phyloP scores from a whole-genome alignment of 108 stramenopile species.

The Nannochloropsis oceanica region DNA sequence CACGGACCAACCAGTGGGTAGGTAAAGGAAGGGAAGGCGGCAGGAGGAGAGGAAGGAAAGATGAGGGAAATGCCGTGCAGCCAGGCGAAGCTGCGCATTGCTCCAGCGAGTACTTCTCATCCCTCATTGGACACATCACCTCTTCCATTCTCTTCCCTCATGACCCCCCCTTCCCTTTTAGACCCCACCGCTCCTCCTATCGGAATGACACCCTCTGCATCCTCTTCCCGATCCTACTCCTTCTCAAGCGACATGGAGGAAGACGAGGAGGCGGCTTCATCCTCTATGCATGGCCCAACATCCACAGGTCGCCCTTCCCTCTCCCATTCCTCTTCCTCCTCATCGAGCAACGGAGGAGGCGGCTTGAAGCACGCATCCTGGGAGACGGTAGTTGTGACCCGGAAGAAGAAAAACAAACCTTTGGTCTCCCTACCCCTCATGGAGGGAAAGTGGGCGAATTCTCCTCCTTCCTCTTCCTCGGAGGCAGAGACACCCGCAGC shows the following conservation, averaged over 20 bases:
- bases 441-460: background rate
- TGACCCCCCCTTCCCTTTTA: background rate
- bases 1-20: background rate
- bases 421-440: background rate
- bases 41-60: background rate
- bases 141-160: no score
- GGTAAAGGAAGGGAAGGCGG: background rate
- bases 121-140: no score
- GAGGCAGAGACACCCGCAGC: background rate
- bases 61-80: background rate
- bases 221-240: background rate
- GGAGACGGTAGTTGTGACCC: background rate
- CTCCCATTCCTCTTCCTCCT: no score
- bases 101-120: no score
- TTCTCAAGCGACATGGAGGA: no score
- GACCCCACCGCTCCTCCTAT: background rate
- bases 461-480: background rate
- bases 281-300: no score
- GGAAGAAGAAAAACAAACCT: background rate
- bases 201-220: background rate
- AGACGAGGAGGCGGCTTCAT: no score
- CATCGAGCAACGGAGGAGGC: no score
- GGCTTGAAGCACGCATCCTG: background rate
- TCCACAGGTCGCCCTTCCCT: no score
- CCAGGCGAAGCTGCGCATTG: no score